Base-by-base conservation (phyloP, 2,329 filamentous ascomycete genomes). In the Sphaerulina vaccinii region DNA sequence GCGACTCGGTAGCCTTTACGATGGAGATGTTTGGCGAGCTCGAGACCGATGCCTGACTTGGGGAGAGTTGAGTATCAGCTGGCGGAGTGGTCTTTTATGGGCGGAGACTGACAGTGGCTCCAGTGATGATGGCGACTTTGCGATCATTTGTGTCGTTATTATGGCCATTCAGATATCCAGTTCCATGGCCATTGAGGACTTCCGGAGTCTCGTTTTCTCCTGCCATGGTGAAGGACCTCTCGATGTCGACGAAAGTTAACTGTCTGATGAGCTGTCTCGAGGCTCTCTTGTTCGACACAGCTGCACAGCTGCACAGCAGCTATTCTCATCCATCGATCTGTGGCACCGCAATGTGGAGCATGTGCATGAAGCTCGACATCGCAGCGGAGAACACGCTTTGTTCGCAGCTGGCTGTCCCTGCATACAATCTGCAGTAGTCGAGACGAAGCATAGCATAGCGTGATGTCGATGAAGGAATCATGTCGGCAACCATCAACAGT, bases 31-130 rank as follows among this genome's bases (percentile, higher is more conserved):
- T 63, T 66, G 24, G 71, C 66, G 1, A 79, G 60, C 49, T 72
- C 73, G 27, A 67, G 62, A 27, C 76, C 76, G 45, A 79, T 78
- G 7, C 75, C 76, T 7, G 74, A 77, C 75, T 78, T 18, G 1
- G 19, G 24, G 3, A 27, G 15, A 6, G 16, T 18, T 38, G 3
- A 47, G 33, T 16, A 15, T 38, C 18, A 9, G 36, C 18, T 19
- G 8, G 32, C n/a, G 5, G 15, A n/a, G 11, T 13, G 10, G 32
- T 13, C 15, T 36, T 6, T 13, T 13, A 5, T 36, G 36, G 9
- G 22, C 44, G 47, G 37, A 32, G 36, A 69, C 72, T 52, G 54
- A 74, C 72, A 49, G 71, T 70, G 13, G 70, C 71, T 24, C 71
- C 73, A 10, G 69, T 73, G 32, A 75, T 56, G 41, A 75, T 71